These are phyloP conservation scores for Plasmopara muralis DNA, from an alignment of 352 stramenopile species.

Conservation along the genomic window DNA sequence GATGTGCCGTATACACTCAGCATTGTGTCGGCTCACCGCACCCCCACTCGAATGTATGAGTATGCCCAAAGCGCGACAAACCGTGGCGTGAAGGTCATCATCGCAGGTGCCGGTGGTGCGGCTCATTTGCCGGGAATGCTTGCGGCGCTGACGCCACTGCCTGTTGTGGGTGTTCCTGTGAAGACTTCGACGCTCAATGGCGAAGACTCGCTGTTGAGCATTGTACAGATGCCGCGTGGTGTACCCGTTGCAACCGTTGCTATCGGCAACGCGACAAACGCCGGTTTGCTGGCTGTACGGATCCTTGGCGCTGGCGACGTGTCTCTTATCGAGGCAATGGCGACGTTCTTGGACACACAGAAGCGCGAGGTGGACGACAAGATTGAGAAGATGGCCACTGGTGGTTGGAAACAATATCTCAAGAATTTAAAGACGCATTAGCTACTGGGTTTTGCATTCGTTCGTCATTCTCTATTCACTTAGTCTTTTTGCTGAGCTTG, in stretches of 20 bases:
- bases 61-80: constrained; percentile 89
- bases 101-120: constrained; percentile 94
- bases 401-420: constrained; percentile 91
- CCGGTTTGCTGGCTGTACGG: constrained; percentile 94
- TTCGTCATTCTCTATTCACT: constrained; percentile 18
- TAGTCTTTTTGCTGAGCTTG: constrained; percentile 60
- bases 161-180: constrained; percentile 95
- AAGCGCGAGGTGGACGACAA: constrained; percentile 91
- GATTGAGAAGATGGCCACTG: constrained; percentile 80
- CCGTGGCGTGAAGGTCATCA: constrained; percentile 91
- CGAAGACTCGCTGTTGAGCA: constrained; percentile 96
- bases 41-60: constrained; percentile 92
- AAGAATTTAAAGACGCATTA: constrained; percentile 39
- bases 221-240: constrained; percentile 98
- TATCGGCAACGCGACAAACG: constrained; percentile 98
- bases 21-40: constrained; percentile 98
- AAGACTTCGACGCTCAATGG: constrained; percentile 97
- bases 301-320: constrained; percentile 86
- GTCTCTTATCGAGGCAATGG: constrained; percentile 83
- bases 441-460: not conserved
- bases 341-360: constrained; percentile 88
- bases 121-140: constrained; percentile 96
- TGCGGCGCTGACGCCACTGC: constrained; percentile 74
- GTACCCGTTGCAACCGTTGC: constrained; percentile 97
- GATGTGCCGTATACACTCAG: constrained; percentile 94